Evolutionary conservation across 78 protist genomes (phyloP).

Genomic region (Guillardia theta): DNA sequence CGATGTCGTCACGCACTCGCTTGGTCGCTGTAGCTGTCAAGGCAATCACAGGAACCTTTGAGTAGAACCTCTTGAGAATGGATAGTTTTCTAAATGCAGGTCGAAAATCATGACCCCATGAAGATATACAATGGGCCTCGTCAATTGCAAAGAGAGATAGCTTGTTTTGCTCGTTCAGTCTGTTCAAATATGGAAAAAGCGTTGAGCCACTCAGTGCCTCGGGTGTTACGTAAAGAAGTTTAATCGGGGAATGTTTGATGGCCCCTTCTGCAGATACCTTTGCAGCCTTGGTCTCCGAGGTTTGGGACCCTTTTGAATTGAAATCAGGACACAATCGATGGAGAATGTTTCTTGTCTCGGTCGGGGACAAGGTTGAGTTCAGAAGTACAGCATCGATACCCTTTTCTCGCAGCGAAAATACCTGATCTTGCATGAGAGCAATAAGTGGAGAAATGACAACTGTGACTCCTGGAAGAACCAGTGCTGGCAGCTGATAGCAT

Average conservation of each 20-base stretch:
- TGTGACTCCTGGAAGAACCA: slow-evolving; percentile 51
- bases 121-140: slow-evolving; percentile 96
- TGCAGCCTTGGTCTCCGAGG: too few species aligned
- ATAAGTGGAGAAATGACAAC: slow-evolving; percentile 95
- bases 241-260: too few species aligned
- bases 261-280: too few species aligned
- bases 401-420: not conserved
- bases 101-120: slow-evolving; percentile 98
- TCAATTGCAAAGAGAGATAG: slow-evolving; percentile 82
- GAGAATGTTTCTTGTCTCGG: not conserved
- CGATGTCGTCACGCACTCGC: not conserved
- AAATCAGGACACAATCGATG: not conserved
- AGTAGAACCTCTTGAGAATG: not conserved
- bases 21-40: slow-evolving; percentile 56
- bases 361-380: not conserved
- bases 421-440: slow-evolving; percentile 97
- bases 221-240: not conserved
- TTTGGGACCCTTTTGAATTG: too few species aligned
- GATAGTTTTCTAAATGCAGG: not conserved
- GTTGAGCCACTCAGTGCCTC: not conserved
- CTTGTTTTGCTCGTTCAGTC: not conserved
- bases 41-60: slow-evolving; percentile 69
- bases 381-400: not conserved
- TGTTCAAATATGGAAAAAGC: not conserved
- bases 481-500: slow-evolving; percentile 70